These are phyloP conservation scores for Podochytrium sp. DNA, from an alignment of 192 early-diverging fungal genomes.

Conservation along the genomic window DNA sequence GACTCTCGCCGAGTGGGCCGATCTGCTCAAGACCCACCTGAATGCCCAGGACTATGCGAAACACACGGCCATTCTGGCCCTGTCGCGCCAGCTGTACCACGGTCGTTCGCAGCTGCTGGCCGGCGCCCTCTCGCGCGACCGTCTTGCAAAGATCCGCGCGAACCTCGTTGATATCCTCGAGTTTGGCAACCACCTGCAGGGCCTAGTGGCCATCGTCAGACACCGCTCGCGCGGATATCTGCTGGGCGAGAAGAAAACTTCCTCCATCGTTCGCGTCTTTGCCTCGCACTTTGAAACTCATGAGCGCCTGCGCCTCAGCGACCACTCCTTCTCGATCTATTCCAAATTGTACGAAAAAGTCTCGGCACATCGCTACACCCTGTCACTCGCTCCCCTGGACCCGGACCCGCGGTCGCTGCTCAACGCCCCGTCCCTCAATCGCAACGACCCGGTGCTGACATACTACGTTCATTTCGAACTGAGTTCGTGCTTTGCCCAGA, in stretches of 20 bases:
- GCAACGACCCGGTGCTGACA: constrained; percentile 15
- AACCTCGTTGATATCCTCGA: constrained; percentile 60
- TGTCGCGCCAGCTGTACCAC: constrained; percentile 64
- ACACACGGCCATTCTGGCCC: constrained; percentile 55
- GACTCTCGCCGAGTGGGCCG: constrained; percentile 65
- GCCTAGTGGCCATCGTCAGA: constrained; percentile 60
- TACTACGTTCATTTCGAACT: constrained; percentile 60
- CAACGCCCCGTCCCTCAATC: not conserved
- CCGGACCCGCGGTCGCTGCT: not conserved
- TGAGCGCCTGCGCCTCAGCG: not conserved
- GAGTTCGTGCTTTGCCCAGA: constrained; percentile 54
- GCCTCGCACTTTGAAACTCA: constrained; percentile 51
- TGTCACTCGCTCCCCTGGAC: constrained; percentile 9
- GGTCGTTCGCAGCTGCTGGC: constrained; percentile 63
- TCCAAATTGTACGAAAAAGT: constrained; percentile 6
- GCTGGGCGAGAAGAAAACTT: constrained; percentile 56
- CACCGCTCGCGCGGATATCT: constrained; percentile 63
- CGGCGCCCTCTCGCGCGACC: constrained; percentile 62
- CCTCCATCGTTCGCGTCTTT: constrained; percentile 59
- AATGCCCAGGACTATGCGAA: constrained; percentile 54
- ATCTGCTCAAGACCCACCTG: constrained; percentile 55
- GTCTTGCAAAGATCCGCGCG: constrained; percentile 56
- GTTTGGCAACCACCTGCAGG: constrained; percentile 56
- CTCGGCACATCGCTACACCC: constrained; percentile 11
- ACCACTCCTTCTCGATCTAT: not conserved